Percentiles rank a stretch among this genome's conserved stretches.
phyloP scores from a whole-genome alignment of 306 rosid genomes.

The Vigna angularis region DNA sequence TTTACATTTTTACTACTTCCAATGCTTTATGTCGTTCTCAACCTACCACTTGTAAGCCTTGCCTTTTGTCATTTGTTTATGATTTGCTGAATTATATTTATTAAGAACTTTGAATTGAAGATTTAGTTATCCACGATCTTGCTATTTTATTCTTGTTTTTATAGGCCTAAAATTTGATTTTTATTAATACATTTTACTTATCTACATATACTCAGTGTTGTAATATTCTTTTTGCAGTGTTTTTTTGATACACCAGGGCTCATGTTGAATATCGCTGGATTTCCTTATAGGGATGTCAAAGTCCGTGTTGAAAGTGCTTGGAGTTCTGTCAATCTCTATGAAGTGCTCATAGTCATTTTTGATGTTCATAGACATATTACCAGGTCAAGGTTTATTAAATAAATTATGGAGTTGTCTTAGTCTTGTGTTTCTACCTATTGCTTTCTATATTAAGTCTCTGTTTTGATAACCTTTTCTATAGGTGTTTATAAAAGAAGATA shows the following conservation, averaged over 20 bases:
- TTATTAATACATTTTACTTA: slow-evolving; percentile 6
- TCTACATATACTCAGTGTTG: slow-evolving; percentile 8
- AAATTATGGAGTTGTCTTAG: slow-evolving; percentile 7
- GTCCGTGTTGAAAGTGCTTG: slow-evolving; percentile 95
- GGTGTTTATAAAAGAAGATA: neutral
- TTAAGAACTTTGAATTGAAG: neutral
- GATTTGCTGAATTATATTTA: slow-evolving; percentile 9
- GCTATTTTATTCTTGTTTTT: neutral
- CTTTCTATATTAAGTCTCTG: neutral
- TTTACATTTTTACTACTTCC: neutral
- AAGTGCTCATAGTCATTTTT: slow-evolving; percentile 84
- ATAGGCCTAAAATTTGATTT: slow-evolving; percentile 16
- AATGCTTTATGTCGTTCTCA: neutral
- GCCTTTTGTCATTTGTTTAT: slow-evolving; percentile 11
- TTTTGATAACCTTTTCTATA: neutral
- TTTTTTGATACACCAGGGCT: slow-evolving; percentile 97
- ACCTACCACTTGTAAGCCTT: slow-evolving; percentile 7
- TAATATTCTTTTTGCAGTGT: slow-evolving; percentile 65
- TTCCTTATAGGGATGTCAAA: slow-evolving; percentile 83
- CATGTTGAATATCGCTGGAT: slow-evolving; percentile 64
- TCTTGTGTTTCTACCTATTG: neutral
- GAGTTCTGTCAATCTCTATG: slow-evolving; percentile 87
- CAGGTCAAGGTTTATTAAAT: slow-evolving; percentile 57
- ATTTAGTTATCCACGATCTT: slow-evolving; percentile 23
- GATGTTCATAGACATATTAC: slow-evolving; percentile 93